phyloP scores from a whole-genome alignment of 805 yeast species.

The Candida suzukii region DNA sequence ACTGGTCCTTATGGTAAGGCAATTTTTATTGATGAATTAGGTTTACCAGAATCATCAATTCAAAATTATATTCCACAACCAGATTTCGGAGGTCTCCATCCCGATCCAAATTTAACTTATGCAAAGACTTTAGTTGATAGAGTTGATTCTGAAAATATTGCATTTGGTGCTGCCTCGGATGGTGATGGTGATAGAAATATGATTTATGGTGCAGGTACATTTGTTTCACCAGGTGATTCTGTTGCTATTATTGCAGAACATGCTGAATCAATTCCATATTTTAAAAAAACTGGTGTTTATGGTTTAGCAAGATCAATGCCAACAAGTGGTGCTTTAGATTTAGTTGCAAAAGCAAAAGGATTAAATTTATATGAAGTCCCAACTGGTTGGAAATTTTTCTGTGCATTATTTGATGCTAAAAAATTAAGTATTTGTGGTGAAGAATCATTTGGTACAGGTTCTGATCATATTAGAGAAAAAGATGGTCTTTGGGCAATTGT shows the following conservation, averaged over 20 bases:
- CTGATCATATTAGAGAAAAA: conserved; percentile 94
- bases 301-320: conserved; percentile 98
- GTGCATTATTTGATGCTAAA: conserved; percentile 89
- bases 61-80: conserved; percentile 78
- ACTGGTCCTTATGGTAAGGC: conserved; percentile 94
- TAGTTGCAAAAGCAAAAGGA: conserved; percentile 76
- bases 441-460: conserved; percentile 97
- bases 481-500: conserved; percentile 97
- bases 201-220: conserved; percentile 93
- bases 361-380: conserved; percentile 88
- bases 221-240: conserved; percentile 97
- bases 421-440: conserved; percentile 96
- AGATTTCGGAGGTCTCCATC: conserved; percentile 96
- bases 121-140: conserved; percentile 79
- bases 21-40: conserved; percentile 79
- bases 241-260: conserved; percentile 97
- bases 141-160: conserved; percentile 76
- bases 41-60: conserved; percentile 58
- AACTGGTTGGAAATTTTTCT: conserved; percentile 98
- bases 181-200: conserved; percentile 99
- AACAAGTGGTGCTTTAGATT: conserved; percentile 87
- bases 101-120: conserved; percentile 95
- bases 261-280: conserved; percentile 86
- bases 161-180: conserved; percentile 98
- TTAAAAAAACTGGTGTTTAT: conserved; percentile 73